Evolutionary conservation across 2,329 filamentous ascomycete genomes (phyloP).

Genomic region (Colletotrichum sp.): DNA sequence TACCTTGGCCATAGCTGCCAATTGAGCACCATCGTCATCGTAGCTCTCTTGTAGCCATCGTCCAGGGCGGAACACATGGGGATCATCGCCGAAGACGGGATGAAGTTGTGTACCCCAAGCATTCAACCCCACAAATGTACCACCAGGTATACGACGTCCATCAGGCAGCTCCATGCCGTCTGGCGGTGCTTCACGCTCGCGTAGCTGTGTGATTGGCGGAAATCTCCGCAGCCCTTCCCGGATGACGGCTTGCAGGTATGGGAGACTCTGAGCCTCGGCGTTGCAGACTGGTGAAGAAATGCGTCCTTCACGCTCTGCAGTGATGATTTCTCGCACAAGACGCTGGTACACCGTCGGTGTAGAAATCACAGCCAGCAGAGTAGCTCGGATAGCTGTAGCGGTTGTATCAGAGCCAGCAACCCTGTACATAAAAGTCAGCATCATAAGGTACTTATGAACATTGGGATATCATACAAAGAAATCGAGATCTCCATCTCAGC

Average conservation of each 20-base stretch:
- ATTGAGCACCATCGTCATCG: constrained; percentile 27
- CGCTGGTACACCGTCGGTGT: constrained; percentile 42
- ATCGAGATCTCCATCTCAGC: constrained; percentile 48
- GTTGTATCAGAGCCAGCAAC: constrained; percentile 64
- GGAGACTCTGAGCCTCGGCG: constrained; percentile 37
- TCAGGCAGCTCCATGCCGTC: constrained; percentile 36
- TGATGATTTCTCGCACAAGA: constrained; percentile 24
- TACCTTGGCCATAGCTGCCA: constrained; percentile 36
- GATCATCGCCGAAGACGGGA: constrained; percentile 7
- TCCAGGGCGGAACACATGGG: constrained; percentile 12
- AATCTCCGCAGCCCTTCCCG: constrained; percentile 49
- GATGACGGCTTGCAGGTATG: constrained; percentile 54
- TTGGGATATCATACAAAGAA: constrained; percentile 41
- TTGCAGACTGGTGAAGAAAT: constrained; percentile 33
- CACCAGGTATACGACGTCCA: constrained; percentile 32
- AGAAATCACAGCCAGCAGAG: constrained; percentile 56
- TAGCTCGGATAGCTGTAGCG: constrained; percentile 57
- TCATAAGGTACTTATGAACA: constrained; percentile 33
- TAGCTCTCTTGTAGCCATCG: constrained; percentile 6
- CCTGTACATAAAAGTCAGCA: constrained; percentile 26
- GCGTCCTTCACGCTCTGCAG: constrained; percentile 50
- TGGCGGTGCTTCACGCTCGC: constrained; percentile 36
- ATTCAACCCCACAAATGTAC: constrained; percentile 34
- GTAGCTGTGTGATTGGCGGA: constrained; percentile 37
- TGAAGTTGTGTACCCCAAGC: constrained; percentile 31